Evolutionary conservation across 768 basidiomycete genomes (phyloP).

Genomic region (Leccinum uliginosum): DNA sequence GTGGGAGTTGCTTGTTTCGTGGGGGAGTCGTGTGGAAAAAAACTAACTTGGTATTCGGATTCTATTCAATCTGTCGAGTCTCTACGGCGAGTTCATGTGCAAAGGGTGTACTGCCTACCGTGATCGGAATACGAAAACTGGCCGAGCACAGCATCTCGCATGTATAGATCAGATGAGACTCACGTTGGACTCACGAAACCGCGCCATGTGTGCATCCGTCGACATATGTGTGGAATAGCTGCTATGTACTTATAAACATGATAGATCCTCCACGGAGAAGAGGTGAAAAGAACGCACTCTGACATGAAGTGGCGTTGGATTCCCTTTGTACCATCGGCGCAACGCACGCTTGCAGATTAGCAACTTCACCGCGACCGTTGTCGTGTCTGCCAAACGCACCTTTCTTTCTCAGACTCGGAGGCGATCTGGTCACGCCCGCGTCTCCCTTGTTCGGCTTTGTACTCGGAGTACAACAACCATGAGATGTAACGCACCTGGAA

Average conservation of each 20-base stretch:
- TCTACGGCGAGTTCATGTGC: slow-evolving; percentile 27
- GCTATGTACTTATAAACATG: neutral
- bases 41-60: slow-evolving; percentile 13
- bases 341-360: slow-evolving; percentile 51
- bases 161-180: slow-evolving; percentile 13
- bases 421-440: slow-evolving; percentile 74
- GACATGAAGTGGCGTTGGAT: slow-evolving; percentile 6
- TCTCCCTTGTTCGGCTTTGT: slow-evolving; percentile 17
- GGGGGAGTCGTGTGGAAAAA: slow-evolving; percentile 37
- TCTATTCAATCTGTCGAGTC: neutral
- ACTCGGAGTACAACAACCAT: neutral
- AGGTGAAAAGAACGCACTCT: slow-evolving; percentile 4
- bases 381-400: slow-evolving; percentile 58
- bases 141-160: neutral
- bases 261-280: slow-evolving; percentile 1
- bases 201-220: slow-evolving; percentile 60
- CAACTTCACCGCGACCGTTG: slow-evolving; percentile 36
- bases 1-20: slow-evolving; percentile 52
- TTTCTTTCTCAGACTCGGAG: slow-evolving; percentile 48
- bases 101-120: slow-evolving; percentile 62
- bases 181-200: slow-evolving; percentile 44
- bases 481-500: slow-evolving; percentile 49
- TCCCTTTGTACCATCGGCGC: slow-evolving; percentile 52
- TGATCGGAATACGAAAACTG: slow-evolving; percentile 47
- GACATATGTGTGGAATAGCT: slow-evolving; percentile 57